Base-by-base conservation (phyloP, 495 filamentous ascomycete genomes). In the Aspergillus biplanus region DNA sequence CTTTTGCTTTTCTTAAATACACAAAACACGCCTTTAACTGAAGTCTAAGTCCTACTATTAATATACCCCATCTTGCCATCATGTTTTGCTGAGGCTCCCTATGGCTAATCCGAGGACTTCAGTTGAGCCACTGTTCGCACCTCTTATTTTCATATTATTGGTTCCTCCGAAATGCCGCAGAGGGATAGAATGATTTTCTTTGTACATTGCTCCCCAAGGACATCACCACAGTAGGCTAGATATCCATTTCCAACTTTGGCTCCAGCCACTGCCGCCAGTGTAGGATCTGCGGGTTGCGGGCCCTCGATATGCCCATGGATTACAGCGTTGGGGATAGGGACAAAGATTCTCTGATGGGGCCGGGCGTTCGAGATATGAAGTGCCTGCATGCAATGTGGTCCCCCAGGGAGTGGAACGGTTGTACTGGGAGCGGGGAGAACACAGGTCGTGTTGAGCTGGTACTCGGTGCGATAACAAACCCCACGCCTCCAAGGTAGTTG, bases 151-250 rank as follows among this genome's bases (percentile, higher is more conserved):
- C 21, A 27, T 27, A 27, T 27, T 27, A 27, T 27, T 27, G 21
- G 21, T 27, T 27, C 21, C 21, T 27, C 21, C 21, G 21, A 27
- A 27, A 27, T 27, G 21, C 21, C 21, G 21, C 21, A 27, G 21
- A 27, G 21, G 21, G 21, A 27, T 27, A 27, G 2, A 27, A 27
- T 27, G 21, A 27, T 27, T 27, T 27, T 27, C 21, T 27, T 27
- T 27, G 21, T 27, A 27, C 21, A 27, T 27, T 27, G 21, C 70
- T 81, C 80, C 1, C 64, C 69, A 61, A 82, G 80, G 48, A 82
- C 75, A 73, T 85, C 79, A 9, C 80, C 80, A 60, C 80, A 65
- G 63, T 82, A 82, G 18, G 72, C 74, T n/a, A 83, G 55, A 65
- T 65, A 74, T 12, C 78, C 78, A 16, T 56, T 16, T 16, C 78